Percentiles rank a stretch among this genome's conserved stretches.
phyloP scores from a whole-genome alignment of 2,329 filamentous ascomycete species.

The Penicillium sp. region DNA sequence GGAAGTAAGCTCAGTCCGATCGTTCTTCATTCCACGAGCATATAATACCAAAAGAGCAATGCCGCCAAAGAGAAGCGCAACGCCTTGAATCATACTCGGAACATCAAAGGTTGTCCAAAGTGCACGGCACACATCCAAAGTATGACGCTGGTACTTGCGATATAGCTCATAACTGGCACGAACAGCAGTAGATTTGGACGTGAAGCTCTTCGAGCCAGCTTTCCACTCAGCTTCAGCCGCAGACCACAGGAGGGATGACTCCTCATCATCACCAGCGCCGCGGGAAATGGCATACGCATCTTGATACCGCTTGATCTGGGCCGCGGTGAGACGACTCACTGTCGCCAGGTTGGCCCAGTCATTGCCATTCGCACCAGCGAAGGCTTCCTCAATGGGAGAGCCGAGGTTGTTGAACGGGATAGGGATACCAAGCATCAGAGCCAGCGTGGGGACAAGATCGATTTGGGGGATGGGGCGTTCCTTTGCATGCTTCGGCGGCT shows the following conservation, averaged over 20 bases:
- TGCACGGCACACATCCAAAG: conserved; percentile 75
- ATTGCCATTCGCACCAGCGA: conserved; percentile 70
- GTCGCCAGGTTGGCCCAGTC: conserved; percentile 77
- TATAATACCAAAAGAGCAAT: conserved; percentile 75
- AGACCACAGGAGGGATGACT: conserved; percentile 63
- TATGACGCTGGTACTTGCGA: conserved; percentile 75
- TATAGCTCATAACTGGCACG: conserved; percentile 61
- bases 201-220: conserved; percentile 46
- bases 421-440: conserved; percentile 84
- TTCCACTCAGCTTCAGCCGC: conserved; percentile 61
- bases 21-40: conserved; percentile 60
- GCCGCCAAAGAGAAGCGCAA: conserved; percentile 70
- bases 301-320: conserved; percentile 89
- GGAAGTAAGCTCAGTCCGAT: conserved; percentile 59
- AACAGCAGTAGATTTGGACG: conserved; percentile 42
- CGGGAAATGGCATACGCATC: conserved; percentile 76
- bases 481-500: conserved; percentile 71
- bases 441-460: conserved; percentile 89
- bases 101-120: conserved; percentile 94
- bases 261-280: conserved; percentile 65
- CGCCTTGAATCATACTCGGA: conserved; percentile 79
- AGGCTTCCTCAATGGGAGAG: conserved; percentile 90
- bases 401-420: conserved; percentile 97
- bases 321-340: conserved; percentile 76
- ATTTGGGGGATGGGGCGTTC: conserved; percentile 78